These are phyloP conservation scores for Novakomyces olei DNA, from an alignment of 805 yeast species.

Conservation along the genomic window DNA sequence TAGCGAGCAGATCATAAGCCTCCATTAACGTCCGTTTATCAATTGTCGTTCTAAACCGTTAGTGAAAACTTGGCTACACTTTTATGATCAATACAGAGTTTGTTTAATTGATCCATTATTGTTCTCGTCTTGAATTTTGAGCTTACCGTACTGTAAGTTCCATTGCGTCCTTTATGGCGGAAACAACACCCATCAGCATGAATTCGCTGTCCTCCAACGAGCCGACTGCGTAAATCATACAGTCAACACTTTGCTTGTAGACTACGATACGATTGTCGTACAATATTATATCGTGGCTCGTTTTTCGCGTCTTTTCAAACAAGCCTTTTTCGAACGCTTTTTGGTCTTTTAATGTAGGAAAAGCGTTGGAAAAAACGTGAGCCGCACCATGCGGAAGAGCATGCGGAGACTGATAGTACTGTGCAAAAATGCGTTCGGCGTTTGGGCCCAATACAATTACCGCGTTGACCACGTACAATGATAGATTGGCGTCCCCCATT, in stretches of 20 bases:
- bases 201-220: slow-evolving; percentile 68
- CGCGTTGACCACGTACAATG: slow-evolving; percentile 64
- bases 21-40: slow-evolving; percentile 64
- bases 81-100: not conserved
- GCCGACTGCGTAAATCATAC: slow-evolving; percentile 49
- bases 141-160: too few species aligned
- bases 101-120: not conserved
- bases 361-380: slow-evolving; percentile 15
- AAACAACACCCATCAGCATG: slow-evolving; percentile 48
- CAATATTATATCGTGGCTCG: slow-evolving; percentile 56
- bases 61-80: not conserved
- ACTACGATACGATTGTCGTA: slow-evolving; percentile 60
- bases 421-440: slow-evolving; percentile 62
- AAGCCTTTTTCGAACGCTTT: slow-evolving; percentile 51
- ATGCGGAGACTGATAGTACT: slow-evolving; percentile 58
- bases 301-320: slow-evolving; percentile 55
- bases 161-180: slow-evolving; percentile 61
- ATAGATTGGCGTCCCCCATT: slow-evolving; percentile 9
- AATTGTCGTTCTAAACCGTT: slow-evolving; percentile 25
- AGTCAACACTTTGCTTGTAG: slow-evolving; percentile 70
- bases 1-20: slow-evolving; percentile 61
- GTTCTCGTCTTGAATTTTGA: too few species aligned
- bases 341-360: slow-evolving; percentile 37
- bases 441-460: slow-evolving; percentile 58
- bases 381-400: not conserved